A percentile compares a stretch with the other conserved stretches of the same genome.
Conservation (phyloP, 73 alveolate species). For the Paraurostyla sp. region DNA sequence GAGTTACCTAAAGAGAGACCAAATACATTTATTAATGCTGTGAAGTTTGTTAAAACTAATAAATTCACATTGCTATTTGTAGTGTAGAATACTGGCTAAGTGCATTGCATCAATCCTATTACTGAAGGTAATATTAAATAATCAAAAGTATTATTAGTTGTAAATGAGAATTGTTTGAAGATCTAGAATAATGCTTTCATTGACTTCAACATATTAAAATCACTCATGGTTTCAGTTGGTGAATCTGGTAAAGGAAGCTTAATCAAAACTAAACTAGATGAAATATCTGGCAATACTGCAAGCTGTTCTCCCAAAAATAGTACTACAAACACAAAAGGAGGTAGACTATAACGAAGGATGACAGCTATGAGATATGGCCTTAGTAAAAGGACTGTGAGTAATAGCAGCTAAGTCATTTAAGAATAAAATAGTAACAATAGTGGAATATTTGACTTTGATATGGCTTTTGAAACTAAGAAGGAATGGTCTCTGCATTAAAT, state of each 20-base stretch:
- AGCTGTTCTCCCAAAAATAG: neutral
- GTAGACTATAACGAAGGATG: no score
- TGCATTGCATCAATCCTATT: constrained; percentile 57
- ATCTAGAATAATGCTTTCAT: constrained; percentile 46
- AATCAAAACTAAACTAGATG: neutral
- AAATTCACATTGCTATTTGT: constrained; percentile 28
- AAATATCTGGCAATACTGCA: neutral
- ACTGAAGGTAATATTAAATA: no score
- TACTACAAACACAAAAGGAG: neutral
- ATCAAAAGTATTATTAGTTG: no score
- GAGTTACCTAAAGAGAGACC: constrained; percentile 41
- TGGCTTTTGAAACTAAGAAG: neutral
- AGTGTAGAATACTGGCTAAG: constrained; percentile 56
- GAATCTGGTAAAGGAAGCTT: constrained; percentile 57
- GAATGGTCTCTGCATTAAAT: constrained; percentile 46
- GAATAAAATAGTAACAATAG: neutral
- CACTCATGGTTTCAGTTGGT: constrained; percentile 47
- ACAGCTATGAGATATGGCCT: no score
- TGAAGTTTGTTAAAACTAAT: constrained; percentile 51
- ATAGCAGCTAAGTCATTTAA: neutral
- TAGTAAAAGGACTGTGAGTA: no score
- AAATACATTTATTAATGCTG: constrained; percentile 3
- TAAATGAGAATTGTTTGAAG: neutral
- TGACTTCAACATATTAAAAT: constrained; percentile 30
- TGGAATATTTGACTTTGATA: neutral